phyloP scores from a whole-genome alignment of 805 yeast species.

The Kodamaea jinghongensis region DNA sequence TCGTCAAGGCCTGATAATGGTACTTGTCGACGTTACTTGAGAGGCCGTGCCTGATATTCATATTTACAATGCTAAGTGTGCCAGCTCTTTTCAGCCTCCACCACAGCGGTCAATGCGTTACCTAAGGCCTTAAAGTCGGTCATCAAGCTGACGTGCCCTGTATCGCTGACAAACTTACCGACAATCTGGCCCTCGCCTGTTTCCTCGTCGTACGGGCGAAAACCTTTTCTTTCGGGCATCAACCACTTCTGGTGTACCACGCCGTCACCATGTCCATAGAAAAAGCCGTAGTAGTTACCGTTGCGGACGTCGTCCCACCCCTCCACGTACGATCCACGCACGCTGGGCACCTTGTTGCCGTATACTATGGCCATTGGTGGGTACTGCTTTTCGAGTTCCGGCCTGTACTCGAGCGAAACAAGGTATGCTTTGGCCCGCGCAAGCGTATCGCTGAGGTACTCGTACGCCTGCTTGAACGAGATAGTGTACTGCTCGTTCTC shows the following conservation, averaged over 20 bases:
- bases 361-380: conserved; percentile 86
- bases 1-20: too few species aligned
- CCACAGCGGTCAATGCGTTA: conserved; percentile 61
- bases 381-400: conserved; percentile 45
- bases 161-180: conserved; percentile 59
- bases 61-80: conserved; percentile 7
- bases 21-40: too few species aligned
- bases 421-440: conserved; percentile 56
- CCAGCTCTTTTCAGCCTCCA: conserved; percentile 54
- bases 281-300: conserved; percentile 74
- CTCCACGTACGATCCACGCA: conserved; percentile 70
- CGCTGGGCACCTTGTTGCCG: conserved; percentile 82
- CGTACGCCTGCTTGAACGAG: conserved; percentile 57
- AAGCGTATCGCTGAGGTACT: conserved; percentile 62
- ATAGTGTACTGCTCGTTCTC: conserved; percentile 17
- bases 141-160: conserved; percentile 80
- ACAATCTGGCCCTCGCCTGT: conserved; percentile 51
- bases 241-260: conserved; percentile 82
- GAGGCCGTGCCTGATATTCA: too few species aligned
- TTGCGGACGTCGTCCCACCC: conserved; percentile 59
- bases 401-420: conserved; percentile 52
- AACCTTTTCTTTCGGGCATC: conserved; percentile 75
- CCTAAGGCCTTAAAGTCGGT: conserved; percentile 73
- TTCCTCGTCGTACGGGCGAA: conserved; percentile 30
- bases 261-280: conserved; percentile 92